phyloP scores from a whole-genome alignment of 2,329 filamentous ascomycete species.

The Fusarium sp. region DNA sequence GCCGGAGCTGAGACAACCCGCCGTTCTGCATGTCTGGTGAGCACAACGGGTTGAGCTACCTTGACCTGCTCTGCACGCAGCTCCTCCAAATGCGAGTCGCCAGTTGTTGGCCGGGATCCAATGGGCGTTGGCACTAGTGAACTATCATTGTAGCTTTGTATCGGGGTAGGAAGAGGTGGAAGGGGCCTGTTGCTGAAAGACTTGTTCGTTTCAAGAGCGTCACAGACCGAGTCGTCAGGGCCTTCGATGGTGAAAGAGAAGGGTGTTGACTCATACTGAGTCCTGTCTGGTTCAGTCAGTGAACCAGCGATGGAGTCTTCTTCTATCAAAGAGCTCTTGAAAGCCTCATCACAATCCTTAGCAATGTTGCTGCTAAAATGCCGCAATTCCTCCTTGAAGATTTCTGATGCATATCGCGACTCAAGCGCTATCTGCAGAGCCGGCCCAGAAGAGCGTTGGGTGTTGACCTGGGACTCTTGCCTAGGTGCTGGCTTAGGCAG shows the following conservation, averaged over 20 bases:
- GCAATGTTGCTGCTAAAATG: slow-evolving; percentile 89
- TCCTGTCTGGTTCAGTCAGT: slow-evolving; percentile 52
- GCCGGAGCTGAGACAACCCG: slow-evolving; percentile 67
- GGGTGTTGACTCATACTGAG: slow-evolving; percentile 57
- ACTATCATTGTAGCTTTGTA: slow-evolving; percentile 33
- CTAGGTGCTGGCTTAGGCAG: slow-evolving; percentile 46
- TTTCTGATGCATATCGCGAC: slow-evolving; percentile 50
- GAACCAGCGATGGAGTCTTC: slow-evolving; percentile 56
- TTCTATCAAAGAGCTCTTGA: slow-evolving; percentile 75
- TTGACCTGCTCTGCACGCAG: slow-evolving; percentile 47
- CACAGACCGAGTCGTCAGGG: slow-evolving; percentile 45
- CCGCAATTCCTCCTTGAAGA: slow-evolving; percentile 80
- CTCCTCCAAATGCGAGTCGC: slow-evolving; percentile 47
- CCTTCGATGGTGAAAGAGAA: slow-evolving; percentile 60
- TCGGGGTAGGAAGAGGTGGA: slow-evolving; percentile 62
- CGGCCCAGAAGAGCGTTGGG: slow-evolving; percentile 26
- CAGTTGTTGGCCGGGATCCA: slow-evolving; percentile 45
- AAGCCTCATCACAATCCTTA: slow-evolving; percentile 92
- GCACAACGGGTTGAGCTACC: slow-evolving; percentile 52
- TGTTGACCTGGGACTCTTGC: slow-evolving; percentile 7
- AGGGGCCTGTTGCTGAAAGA: slow-evolving; percentile 66
- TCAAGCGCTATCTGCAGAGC: slow-evolving; percentile 30
- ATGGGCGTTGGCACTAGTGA: slow-evolving; percentile 38
- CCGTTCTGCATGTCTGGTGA: slow-evolving; percentile 58
- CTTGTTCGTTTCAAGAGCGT: slow-evolving; percentile 43